Evolutionary conservation across 768 basidiomycete genomes (phyloP).

Genomic region (Lentinula sp.): DNA sequence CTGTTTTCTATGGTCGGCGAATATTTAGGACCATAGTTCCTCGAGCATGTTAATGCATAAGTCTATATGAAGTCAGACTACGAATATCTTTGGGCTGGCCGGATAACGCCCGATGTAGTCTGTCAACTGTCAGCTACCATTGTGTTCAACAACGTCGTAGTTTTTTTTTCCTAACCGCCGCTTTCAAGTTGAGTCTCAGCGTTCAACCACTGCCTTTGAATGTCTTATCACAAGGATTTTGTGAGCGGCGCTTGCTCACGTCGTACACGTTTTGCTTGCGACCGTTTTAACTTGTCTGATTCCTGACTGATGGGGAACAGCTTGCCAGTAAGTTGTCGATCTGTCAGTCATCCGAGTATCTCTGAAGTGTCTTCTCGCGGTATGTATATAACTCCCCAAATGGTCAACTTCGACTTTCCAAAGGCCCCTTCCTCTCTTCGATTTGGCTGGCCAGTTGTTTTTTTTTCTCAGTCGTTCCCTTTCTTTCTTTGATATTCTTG

Average conservation of each 20-base stretch:
- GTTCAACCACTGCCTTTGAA: background rate
- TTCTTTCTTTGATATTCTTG: conserved; percentile 5
- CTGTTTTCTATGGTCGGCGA: no score
- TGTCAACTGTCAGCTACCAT: background rate
- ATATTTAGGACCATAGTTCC: no score
- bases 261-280: background rate
- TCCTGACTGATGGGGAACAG: background rate
- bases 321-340: background rate
- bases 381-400: background rate
- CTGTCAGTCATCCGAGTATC: background rate
- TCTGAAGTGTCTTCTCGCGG: background rate
- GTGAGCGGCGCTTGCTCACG: background rate
- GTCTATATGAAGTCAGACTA: no score
- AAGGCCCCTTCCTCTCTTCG: conserved; percentile 17
- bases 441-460: conserved; percentile 9
- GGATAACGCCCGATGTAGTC: background rate
- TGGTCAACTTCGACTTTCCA: conserved; percentile 12
- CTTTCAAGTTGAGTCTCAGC: no score
- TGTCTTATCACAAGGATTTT: background rate
- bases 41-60: no score
- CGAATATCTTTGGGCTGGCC: background rate
- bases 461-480: conserved; percentile 7
- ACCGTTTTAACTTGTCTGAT: background rate
- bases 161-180: no score
- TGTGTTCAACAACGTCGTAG: background rate